Base-by-base conservation (phyloP, 1,284 basidiomycete species). In the Entoloma clypeatum region DNA sequence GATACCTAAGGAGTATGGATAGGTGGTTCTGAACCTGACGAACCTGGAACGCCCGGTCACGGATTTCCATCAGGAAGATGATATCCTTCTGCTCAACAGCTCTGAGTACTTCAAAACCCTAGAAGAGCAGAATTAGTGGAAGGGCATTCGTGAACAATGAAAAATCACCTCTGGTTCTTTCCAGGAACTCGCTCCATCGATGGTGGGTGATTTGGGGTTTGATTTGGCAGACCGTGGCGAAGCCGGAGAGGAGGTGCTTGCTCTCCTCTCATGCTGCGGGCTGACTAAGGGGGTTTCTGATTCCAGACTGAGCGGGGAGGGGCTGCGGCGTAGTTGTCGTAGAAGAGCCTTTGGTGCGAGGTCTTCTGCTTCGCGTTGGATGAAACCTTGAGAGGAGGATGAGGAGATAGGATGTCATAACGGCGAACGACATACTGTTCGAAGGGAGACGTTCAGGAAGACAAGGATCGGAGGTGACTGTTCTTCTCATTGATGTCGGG, bases 21-120 rank as follows among this genome's bases (percentile, higher is more conserved):
- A 3, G 24, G 3, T 33, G 17, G 31, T 7, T 5, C 8, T 17
- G 16, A 11, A 18, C 21, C 13, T 21, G 14, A 65, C 77, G 38
- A 41, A 89, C 86, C 56, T 79, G 79, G 53, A 90, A 90, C 9
- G 83, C 83, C 44, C 72, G 72, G 55, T 90, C 87, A 43, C 86
- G 70, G 32, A 88, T 66, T 63, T 87, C 81, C 85, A 87, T 87
- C 2, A 89, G 67, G 60, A 78, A 88, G 56, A 77, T 72, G 24
- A 88, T 65, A 53, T 90, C 81, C 52, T 81, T 84, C 26, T 66
- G 67, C 51, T 90, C 87, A 22, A 90, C 69, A 2, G 86, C 86
- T 38, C 81, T 68, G 50, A 89, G 71, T 0, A 90, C 64, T 63
- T 90, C 82, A 48, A 73, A 89, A 0, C 85, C 75, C 82, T 89